Evolutionary conservation across 1,284 basidiomycete genomes (phyloP), one percentile per base, ranked within the genome.

Genomic region (Heliocybe sulcata): DNA sequence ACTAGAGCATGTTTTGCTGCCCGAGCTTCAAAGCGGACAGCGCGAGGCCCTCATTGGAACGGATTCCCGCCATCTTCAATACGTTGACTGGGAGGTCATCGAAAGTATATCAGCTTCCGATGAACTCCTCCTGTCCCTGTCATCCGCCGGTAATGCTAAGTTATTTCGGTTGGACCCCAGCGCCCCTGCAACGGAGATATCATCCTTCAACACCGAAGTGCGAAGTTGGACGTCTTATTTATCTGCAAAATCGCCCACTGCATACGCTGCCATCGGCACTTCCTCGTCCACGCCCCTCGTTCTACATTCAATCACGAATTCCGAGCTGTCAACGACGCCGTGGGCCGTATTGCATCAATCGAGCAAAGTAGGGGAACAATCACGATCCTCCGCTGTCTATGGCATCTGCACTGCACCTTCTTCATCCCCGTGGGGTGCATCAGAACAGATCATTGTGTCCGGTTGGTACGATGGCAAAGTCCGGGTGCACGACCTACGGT

Each of bases 381-480:
- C 61, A 48, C 65, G 68, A n/a, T 68, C 71, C 3, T 80, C 81
- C 25, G 83, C 86, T 0, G 85, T 90, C 11, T 90, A 88, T 68
- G 84, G 79, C 47, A 80, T 90, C 63, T 71, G 79, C 3, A 72
- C 69, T n/a, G 77, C 79, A 12, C 83, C 85, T 0, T 72, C 74
- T 1, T 74, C 76, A 27, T 81, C 82, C 19, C 79, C 81, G 1
- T 83, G 83, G 75, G 85, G 86, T 10, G 68, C 77, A 1, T 85
- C 86, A 3, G 80, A 85, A n/a, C 75, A 87, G 62, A 76, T 88
- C 22, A 56, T 91, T n/a, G 75, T 89, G 35, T 83, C 85, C 1
- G 88, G 88, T 1, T 91, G 89, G 88, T 90, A 82, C 66, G 87
- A 91, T 63, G 85, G 88, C 6, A 65, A 74, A 51, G 83, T 89